A percentile compares a stretch with the other conserved stretches of the same genome.
Evolutionary conservation across 176 grass and related monocot species (phyloP).

Genomic region (Phoenix roebelenii): DNA sequence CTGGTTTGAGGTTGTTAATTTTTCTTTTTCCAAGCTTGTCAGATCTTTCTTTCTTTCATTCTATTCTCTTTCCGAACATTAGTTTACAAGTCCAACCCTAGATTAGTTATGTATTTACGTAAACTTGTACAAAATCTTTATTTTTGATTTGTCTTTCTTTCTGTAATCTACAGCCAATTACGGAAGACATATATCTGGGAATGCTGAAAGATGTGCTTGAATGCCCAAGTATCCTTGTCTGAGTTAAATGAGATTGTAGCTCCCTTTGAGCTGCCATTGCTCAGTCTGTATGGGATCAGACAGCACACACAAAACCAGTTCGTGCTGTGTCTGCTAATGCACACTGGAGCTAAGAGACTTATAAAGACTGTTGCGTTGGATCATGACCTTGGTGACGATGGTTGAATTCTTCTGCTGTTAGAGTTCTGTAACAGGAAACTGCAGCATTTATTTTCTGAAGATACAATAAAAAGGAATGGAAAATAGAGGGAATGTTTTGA

Average conservation of each 20-base stretch:
- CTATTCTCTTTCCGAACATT: too few species aligned
- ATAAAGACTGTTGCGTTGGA: slow-evolving; percentile 14
- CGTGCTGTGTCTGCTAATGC: slow-evolving; percentile 13
- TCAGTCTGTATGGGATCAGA: slow-evolving; percentile 31
- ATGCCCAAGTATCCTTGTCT: slow-evolving; percentile 25
- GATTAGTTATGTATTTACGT: too few species aligned
- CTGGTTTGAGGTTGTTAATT: too few species aligned
- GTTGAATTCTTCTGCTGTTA: slow-evolving; percentile 26
- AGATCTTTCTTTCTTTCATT: too few species aligned
- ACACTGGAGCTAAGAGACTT: slow-evolving; percentile 34
- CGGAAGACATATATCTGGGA: slow-evolving; percentile 28
- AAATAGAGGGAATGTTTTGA: slow-evolving; percentile 32
- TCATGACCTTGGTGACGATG: slow-evolving; percentile 51
- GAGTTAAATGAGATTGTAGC: slow-evolving; percentile 18
- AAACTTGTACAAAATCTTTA: too few species aligned
- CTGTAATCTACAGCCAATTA: too few species aligned
- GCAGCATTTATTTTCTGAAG: not conserved
- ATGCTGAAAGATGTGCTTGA: slow-evolving; percentile 99
- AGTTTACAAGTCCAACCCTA: too few species aligned
- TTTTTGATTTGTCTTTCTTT: too few species aligned
- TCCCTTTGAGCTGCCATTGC: slow-evolving; percentile 10
- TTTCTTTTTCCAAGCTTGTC: too few species aligned
- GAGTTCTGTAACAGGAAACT: too few species aligned
- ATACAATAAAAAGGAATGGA: slow-evolving; percentile 24
- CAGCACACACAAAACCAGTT: slow-evolving; percentile 12